Conservation (phyloP, 2,329 filamentous ascomycete species). For the Westerdykella aurantiaca region DNA sequence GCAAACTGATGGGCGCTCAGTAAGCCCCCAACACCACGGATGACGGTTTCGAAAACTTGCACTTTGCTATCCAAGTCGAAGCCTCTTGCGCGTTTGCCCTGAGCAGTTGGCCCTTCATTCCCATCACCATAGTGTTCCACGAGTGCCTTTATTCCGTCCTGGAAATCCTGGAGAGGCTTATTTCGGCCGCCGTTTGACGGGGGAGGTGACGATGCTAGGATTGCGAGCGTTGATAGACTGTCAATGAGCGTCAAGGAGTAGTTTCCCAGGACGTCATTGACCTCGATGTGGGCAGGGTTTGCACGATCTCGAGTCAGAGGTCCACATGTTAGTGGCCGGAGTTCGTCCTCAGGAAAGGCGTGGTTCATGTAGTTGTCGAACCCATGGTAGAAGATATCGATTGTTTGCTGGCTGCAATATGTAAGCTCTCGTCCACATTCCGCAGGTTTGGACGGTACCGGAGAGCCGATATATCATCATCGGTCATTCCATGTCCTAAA, state of each 20-base stretch:
- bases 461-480: slow-evolving; percentile 37
- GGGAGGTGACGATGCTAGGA: slow-evolving; percentile 71
- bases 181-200: slow-evolving; percentile 49
- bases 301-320: slow-evolving; percentile 77
- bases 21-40: slow-evolving; percentile 83
- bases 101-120: slow-evolving; percentile 58
- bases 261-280: slow-evolving; percentile 95
- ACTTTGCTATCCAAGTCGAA: slow-evolving; percentile 98
- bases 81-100: slow-evolving; percentile 67
- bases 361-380: slow-evolving; percentile 91
- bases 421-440: slow-evolving; percentile 2
- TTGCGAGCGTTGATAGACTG: slow-evolving; percentile 87
- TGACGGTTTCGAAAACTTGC: slow-evolving; percentile 97
- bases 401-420: background rate
- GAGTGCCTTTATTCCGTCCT: slow-evolving; percentile 68
- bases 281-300: slow-evolving; percentile 72
- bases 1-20: slow-evolving; percentile 93
- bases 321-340: slow-evolving; percentile 77
- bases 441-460: slow-evolving; percentile 22
- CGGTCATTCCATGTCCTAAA: slow-evolving; percentile 40
- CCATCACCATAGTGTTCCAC: slow-evolving; percentile 86
- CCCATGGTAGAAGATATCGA: slow-evolving; percentile 58
- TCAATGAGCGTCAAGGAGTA: slow-evolving; percentile 95
- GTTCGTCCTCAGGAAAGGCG: slow-evolving; percentile 93
- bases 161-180: slow-evolving; percentile 55